Evolutionary conservation across 2,329 filamentous ascomycete species (phyloP), one percentile per base, ranked within the genome.

Genomic region (Fusarium dimerum): DNA sequence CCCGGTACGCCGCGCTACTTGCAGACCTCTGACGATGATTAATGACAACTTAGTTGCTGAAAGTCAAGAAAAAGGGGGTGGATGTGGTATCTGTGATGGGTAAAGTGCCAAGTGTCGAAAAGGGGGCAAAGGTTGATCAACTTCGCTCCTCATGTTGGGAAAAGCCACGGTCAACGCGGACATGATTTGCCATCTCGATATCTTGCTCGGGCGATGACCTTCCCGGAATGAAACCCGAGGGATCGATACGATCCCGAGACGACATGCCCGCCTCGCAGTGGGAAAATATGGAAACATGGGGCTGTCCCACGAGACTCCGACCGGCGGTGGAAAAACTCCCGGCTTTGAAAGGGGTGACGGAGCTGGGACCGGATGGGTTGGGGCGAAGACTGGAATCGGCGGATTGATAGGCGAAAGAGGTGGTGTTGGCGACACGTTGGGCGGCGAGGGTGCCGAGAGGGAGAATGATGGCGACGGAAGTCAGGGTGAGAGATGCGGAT

Each of bases 371-470:
- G 17, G 48, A 45, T 29, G 43, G 48, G 49, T 54, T 55, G 48
- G 58, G 61, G 36, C 51, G 54, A 20, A 47, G 52, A 44, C 53
- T 58, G 15, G 59, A 64, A 16, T 45, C 52, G 11, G 48, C 46
- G 3, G 63, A 59, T 9, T 54, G 47, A 46, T 62, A 54, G 20
- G 54, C 51, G 18, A 61, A 51, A 48, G 55, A 67, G 45, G 50
- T 45, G 9, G 62, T 63, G 42, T 59, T 61, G 17, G 71, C 67
- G 41, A 79, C 65, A 38, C 76, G 75, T 59, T 80, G 78, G 8
- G 80, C 80, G 13, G 78, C 70, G 30, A 83, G 72, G 5, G 77
- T 77, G 50, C 78, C 80, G 1, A 83, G 71, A 0, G 80, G 79
- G 1, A 84, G 72, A 39, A 82, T 73, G 45, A 82, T 64, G 55